Evolutionary conservation across 306 rosid genomes (phyloP).

Genomic region (Inga laurina): DNA sequence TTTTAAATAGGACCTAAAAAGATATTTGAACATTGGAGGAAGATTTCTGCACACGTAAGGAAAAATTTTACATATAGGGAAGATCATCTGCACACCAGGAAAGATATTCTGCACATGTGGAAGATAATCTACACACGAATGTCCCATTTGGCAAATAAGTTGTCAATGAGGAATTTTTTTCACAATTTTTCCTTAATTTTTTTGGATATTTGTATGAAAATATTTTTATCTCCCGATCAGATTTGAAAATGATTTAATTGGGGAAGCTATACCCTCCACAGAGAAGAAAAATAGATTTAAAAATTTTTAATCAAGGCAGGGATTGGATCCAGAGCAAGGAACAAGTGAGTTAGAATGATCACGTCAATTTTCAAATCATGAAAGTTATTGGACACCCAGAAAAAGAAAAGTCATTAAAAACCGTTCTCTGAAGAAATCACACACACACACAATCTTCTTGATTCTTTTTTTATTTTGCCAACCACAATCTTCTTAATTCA

Average conservation of each 20-base stretch:
- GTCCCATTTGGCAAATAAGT: no score
- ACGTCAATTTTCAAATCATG: slow-evolving; percentile 33
- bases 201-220: not conserved
- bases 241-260: not conserved
- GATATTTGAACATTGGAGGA: no score
- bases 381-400: slow-evolving; percentile 29
- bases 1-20: no score
- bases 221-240: not conserved
- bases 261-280: not conserved
- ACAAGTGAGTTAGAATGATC: slow-evolving; percentile 28
- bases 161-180: no score
- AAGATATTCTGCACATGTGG: no score
- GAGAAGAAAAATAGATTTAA: not conserved
- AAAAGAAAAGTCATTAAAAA: not conserved
- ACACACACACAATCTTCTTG: no score
- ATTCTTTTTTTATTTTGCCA: no score
- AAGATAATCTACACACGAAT: no score
- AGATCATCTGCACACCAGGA: no score
- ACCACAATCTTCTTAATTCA: not conserved
- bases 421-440: not conserved
- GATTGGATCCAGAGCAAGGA: slow-evolving; percentile 10
- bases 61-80: no score
- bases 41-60: no score
- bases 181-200: not conserved
- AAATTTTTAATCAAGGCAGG: not conserved